Percentiles rank a stretch among this genome's conserved stretches.
Conservation (phyloP, 2,329 filamentous ascomycete genomes). For the Setomelanomma holmii region DNA sequence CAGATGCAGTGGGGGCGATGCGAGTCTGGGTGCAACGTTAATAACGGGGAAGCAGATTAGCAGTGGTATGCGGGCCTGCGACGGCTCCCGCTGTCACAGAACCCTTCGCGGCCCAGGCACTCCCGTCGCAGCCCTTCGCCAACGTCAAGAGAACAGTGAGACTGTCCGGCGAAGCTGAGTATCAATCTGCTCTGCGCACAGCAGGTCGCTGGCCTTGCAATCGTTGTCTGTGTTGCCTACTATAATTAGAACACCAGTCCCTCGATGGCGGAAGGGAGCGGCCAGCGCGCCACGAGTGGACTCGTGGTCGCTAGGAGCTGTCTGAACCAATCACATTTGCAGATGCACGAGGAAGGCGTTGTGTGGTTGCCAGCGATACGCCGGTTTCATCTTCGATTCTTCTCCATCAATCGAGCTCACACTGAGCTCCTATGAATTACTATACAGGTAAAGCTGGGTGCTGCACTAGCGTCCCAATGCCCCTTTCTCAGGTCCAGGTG, state of each 20-base stretch:
- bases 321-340: slow-evolving; percentile 27
- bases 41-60: slow-evolving; percentile 41
- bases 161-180: neutral
- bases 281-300: slow-evolving; percentile 19
- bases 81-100: slow-evolving; percentile 31
- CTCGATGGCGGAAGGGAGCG: slow-evolving; percentile 3
- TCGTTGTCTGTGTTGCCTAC: neutral
- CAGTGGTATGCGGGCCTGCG: slow-evolving; percentile 34
- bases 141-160: neutral
- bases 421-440: slow-evolving; percentile 32
- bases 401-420: slow-evolving; percentile 20
- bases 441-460: slow-evolving; percentile 40
- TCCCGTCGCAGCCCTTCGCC: slow-evolving; percentile 5
- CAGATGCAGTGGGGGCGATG: slow-evolving; percentile 37
- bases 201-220: neutral
- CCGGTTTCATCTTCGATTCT: slow-evolving; percentile 32
- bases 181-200: neutral
- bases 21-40: slow-evolving; percentile 36
- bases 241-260: neutral
- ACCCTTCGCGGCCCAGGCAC: slow-evolving; percentile 20
- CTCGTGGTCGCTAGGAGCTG: neutral
- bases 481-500: slow-evolving; percentile 20
- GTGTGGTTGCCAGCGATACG: slow-evolving; percentile 30
- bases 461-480: slow-evolving; percentile 44
- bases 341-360: slow-evolving; percentile 18